Conservation (phyloP, 805 yeast species). For the Kodamaea restingae region DNA sequence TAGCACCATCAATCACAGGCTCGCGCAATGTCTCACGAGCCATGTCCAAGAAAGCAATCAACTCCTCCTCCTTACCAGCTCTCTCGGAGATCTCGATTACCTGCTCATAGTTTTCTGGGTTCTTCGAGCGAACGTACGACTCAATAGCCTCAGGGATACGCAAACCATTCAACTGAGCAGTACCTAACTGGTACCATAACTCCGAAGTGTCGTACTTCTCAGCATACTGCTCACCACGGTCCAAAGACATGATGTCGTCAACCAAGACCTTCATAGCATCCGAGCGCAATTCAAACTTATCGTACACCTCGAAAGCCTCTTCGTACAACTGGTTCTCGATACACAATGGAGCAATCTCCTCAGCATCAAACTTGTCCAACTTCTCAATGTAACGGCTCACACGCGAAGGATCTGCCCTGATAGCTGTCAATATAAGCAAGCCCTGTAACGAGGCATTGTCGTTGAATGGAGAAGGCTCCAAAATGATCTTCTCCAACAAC, state of each 20-base stretch:
- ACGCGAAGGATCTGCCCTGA: slow-evolving; percentile 87
- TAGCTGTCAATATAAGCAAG: slow-evolving; percentile 85
- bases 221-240: slow-evolving; percentile 90
- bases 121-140: slow-evolving; percentile 88
- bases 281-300: slow-evolving; percentile 69
- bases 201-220: slow-evolving; percentile 83
- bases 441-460: slow-evolving; percentile 96
- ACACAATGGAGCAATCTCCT: slow-evolving; percentile 90
- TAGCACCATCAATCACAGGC: slow-evolving; percentile 88
- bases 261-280: slow-evolving; percentile 88
- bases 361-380: slow-evolving; percentile 85
- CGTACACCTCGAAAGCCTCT: slow-evolving; percentile 91
- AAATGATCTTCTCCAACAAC: slow-evolving; percentile 88
- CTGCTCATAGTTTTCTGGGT: slow-evolving; percentile 83
- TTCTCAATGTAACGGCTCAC: slow-evolving; percentile 82
- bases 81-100: slow-evolving; percentile 93
- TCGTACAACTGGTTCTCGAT: slow-evolving; percentile 83
- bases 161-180: slow-evolving; percentile 91
- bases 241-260: slow-evolving; percentile 90
- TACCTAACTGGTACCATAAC: slow-evolving; percentile 92
- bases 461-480: slow-evolving; percentile 95
- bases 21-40: slow-evolving; percentile 91
- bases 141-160: slow-evolving; percentile 88
- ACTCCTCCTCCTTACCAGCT: slow-evolving; percentile 94
- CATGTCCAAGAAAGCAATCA: slow-evolving; percentile 80